Percentiles rank a stretch among this genome's conserved stretches.
These are phyloP conservation scores for Cryptococcus sp. DNA, from an alignment of 1,284 basidiomycete species.

Conservation along the genomic window DNA sequence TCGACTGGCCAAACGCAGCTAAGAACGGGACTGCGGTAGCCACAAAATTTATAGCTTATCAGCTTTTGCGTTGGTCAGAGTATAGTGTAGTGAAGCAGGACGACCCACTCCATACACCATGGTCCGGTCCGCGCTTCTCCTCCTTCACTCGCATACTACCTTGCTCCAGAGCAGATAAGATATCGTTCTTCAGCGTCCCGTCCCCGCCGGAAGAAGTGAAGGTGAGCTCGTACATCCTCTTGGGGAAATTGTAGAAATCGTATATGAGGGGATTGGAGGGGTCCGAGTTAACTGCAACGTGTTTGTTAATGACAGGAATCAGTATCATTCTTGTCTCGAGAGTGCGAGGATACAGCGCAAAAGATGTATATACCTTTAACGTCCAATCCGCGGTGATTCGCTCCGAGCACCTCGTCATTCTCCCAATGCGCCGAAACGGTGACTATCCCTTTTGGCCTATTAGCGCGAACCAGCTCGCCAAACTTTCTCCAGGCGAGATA, in stretches of 20 bases:
- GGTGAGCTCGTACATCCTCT: conserved; percentile 51
- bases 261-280: conserved; percentile 52
- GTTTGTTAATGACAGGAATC: background rate
- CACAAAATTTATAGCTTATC: no score
- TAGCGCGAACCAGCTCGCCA: conserved; percentile 40
- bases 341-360: no score
- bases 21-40: conserved; percentile 50
- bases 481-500: conserved; percentile 53
- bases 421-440: conserved; percentile 58
- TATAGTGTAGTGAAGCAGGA: background rate
- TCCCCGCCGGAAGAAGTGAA: conserved; percentile 40
- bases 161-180: conserved; percentile 36
- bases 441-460: conserved; percentile 48
- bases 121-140: conserved; percentile 53
- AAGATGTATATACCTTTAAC: no score
- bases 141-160: conserved; percentile 31
- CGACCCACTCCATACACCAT: conserved; percentile 54
- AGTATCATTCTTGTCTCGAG: no score
- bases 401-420: conserved; percentile 20
- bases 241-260: conserved; percentile 56
- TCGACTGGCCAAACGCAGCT: conserved; percentile 48
- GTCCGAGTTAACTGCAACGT: conserved; percentile 46
- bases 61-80: no score
- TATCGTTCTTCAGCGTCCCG: conserved; percentile 27
- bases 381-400: background rate